Evolutionary conservation across 2,329 filamentous ascomycete species (phyloP), one percentile per base, ranked within the genome.

Genomic region (Ascochyta fabae): DNA sequence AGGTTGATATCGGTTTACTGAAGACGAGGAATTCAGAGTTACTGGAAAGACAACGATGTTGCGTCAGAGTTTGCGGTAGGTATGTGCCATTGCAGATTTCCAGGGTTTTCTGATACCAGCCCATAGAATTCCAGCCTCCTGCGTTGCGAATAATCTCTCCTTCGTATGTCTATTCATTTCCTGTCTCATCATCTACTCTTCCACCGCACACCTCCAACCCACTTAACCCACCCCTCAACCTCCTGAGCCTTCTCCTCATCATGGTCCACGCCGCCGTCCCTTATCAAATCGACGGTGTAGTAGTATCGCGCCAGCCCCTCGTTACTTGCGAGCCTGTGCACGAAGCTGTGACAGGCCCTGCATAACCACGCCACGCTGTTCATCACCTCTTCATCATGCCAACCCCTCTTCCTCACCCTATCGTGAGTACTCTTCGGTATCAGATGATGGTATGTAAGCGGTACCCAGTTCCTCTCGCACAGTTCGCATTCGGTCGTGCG

Each of bases 351-450:
- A 68, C 92, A 96, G 2, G 91, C 89, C 45, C 91, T 82, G 75
- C 92, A 96, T 62, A 96, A 76, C 91, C 91, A 96, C 12, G 92
- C 91, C 19, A 95, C 92, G 70, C 87, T 92, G 67, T 90, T 86
- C 73, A 96, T 73, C 76, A 87, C 84, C 73, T 90, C 89, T 59
- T 86, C 85, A 3, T 83, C 83, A 78, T 93, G 90, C 91, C 91
- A 96, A 1, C 88, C 89, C 38, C 90, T 81, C 79, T 90, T 91
- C 35, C 91, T 72, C 3, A 85, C 90, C 71, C 92, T 91, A 7
- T 84, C 86, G 74, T 96, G 91, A 56, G 91, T 87, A 39, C 84
- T 83, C 36, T 86, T 84, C n/a, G 92, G 92, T 49, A 96, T 92
- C 39, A 96, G 79, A 77, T 96, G 92, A 70, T 96, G 92, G 71